Percentiles rank a stretch among this genome's conserved stretches.
Conservation (phyloP, 257 asterid species). For the Fraxinus anomala region DNA sequence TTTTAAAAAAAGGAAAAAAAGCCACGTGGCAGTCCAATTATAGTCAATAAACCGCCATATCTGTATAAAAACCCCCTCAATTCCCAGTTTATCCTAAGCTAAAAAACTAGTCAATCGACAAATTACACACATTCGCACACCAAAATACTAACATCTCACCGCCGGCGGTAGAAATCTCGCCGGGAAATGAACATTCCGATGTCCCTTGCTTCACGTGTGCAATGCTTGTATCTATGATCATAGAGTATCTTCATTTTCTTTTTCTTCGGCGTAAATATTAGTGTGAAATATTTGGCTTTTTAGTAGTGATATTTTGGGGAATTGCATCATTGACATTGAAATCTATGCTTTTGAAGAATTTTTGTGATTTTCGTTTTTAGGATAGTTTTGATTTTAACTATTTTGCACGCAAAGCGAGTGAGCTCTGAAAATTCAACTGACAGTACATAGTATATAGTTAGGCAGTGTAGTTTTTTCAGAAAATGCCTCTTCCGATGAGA, state of each 20-base stretch:
- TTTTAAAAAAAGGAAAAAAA: neutral
- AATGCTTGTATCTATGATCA: constrained; percentile 43
- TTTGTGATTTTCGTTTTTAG: constrained; percentile 7
- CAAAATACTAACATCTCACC: neutral
- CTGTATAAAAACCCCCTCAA: constrained; percentile 31
- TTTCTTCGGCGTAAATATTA: neutral
- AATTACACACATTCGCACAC: neutral
- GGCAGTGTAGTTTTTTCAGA: neutral
- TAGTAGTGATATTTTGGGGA: neutral
- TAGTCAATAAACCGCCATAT: constrained; percentile 13
- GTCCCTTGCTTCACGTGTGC: constrained; percentile 3
- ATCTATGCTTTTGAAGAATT: constrained; percentile 19
- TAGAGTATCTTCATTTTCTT: too few relatives aligned
- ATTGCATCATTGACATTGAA: constrained; percentile 9
- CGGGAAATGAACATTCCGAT: constrained; percentile 47
- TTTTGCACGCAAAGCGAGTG: neutral
- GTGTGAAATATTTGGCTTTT: constrained; percentile 2
- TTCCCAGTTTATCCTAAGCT: constrained; percentile 26
- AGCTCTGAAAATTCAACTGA: neutral
- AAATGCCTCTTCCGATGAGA: constrained; percentile 60
- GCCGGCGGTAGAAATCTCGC: constrained; percentile 39
- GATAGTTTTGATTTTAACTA: neutral
- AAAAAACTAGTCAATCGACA: constrained; percentile 7
- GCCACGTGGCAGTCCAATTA: constrained; percentile 41
- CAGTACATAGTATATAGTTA: neutral